Base-by-base conservation (phyloP, 1,284 basidiomycete species). In the Sanghuangporus sanghuang region DNA sequence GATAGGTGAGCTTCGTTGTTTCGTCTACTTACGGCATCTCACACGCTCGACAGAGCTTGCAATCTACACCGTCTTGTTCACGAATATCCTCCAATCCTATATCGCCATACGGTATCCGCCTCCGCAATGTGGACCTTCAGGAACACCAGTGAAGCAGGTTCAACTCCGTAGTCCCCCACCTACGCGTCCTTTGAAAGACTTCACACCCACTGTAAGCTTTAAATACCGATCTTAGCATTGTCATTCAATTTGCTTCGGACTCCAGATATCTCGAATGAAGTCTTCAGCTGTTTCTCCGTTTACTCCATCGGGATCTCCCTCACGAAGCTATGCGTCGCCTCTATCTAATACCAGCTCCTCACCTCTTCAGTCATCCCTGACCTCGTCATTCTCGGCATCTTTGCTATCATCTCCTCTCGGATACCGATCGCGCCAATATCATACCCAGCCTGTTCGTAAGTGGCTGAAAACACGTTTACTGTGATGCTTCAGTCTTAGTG, bases 381-480 rank as follows among this genome's bases (percentile, higher is more conserved):
- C 59, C 27, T 66, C 65, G 3, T 66, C 65, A 4, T 44, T 62
- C 27, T 61, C 64, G 14, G n/a, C 55, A 9, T 66, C 65, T 11
- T 59, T 61, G 21, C 36, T 66, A 57, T 55, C 65, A 3, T 66
- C 65, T 36, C 65, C 65, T 40, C 58, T 66, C 18, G 65, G 50
- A 14, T 61, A 66, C 40, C 65, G 65, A n/a, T 49, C 52, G 8
- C 49, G 63, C n/a, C 63, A 54, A 11, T 48, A 58, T n/a, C 40
- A 53, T 12, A 23, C 44, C 1, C 57, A 55, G 12, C 39, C 63
- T 35, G 59, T 46, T 21, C 63, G 63, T 64, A 35, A 44, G 63
- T 64, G 7, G 6, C 39, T 38, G 21, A 21, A 12, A 8, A 16
- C 14, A 14, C 16, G 38, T 50, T 42, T 18, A 27, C 14, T 21